Conservation (phyloP, 306 rosid species). For the Coriaria nepalensis region DNA sequence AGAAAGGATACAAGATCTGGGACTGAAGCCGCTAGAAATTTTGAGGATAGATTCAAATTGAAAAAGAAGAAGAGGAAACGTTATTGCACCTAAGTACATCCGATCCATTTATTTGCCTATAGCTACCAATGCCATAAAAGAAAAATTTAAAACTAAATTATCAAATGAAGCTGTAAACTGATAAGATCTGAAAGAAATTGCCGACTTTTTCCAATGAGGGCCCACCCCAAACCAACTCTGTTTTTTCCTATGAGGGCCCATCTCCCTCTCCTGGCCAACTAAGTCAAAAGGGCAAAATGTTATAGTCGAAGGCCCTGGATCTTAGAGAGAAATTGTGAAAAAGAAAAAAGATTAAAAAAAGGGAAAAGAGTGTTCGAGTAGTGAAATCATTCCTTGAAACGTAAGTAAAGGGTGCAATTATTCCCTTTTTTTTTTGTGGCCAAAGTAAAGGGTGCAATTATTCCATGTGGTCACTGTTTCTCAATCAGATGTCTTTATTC, state of each 20-base stretch:
- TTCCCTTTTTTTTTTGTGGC: slow-evolving; percentile 21
- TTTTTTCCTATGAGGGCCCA: slow-evolving; percentile 54
- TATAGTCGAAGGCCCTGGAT: slow-evolving; percentile 9
- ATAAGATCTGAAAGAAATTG: slow-evolving; percentile 24
- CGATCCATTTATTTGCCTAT: too few species aligned
- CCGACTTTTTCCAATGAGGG: slow-evolving; percentile 42
- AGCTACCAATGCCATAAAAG: slow-evolving; percentile 21
- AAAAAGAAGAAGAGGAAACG: not conserved
- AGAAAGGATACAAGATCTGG: too few species aligned
- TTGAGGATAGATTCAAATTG: too few species aligned
- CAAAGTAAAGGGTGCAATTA: slow-evolving; percentile 36
- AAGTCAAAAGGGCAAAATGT: slow-evolving; percentile 10
- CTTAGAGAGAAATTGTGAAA: slow-evolving; percentile 22
- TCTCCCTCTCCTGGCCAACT: slow-evolving; percentile 8
- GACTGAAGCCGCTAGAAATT: too few species aligned
- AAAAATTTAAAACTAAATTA: not conserved
- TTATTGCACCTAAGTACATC: too few species aligned
- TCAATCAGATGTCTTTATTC: not conserved
- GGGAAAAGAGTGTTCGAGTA: slow-evolving; percentile 11
- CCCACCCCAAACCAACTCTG: slow-evolving; percentile 18
- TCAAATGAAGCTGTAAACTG: slow-evolving; percentile 17
- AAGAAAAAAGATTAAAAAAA: slow-evolving; percentile 11
- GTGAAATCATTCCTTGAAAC: slow-evolving; percentile 32
- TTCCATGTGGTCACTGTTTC: slow-evolving; percentile 21
- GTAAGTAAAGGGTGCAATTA: slow-evolving; percentile 35